These are phyloP conservation scores for Cunninghamia lanceolata DNA, from an alignment of 75 land plant species.

Conservation along the genomic window DNA sequence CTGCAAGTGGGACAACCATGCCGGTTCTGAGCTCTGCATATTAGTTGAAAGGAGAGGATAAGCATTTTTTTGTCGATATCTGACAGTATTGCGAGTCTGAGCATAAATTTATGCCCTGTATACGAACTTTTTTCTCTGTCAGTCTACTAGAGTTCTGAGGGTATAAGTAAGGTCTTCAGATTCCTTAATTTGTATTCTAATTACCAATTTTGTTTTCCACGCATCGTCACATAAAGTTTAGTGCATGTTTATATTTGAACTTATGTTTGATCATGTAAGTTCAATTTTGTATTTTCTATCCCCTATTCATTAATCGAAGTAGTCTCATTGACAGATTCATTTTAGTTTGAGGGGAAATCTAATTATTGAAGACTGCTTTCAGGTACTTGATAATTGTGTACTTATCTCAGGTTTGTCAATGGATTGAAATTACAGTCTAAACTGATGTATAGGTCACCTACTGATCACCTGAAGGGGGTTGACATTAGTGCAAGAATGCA, in stretches of 20 bases:
- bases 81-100: neutral
- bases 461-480: too few relatives aligned
- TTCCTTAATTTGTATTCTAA: neutral
- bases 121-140: neutral
- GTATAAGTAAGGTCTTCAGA: too few relatives aligned
- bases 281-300: neutral
- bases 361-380: too few relatives aligned
- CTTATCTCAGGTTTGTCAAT: too few relatives aligned
- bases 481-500: too few relatives aligned
- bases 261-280: conserved; percentile 8
- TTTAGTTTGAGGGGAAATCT: neutral
- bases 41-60: neutral
- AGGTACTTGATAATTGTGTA: too few relatives aligned
- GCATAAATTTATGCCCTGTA: neutral
- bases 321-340: neutral
- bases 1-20: neutral
- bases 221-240: neutral
- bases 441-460: too few relatives aligned
- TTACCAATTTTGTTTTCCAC: neutral
- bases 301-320: neutral
- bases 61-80: neutral
- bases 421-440: too few relatives aligned
- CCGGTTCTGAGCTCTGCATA: neutral
- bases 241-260: neutral
- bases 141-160: neutral